Percentiles rank a stretch among this genome's conserved stretches.
Evolutionary conservation across 2,329 filamentous ascomycete genomes (phyloP).

Genomic region (Leptodontidium sp.): DNA sequence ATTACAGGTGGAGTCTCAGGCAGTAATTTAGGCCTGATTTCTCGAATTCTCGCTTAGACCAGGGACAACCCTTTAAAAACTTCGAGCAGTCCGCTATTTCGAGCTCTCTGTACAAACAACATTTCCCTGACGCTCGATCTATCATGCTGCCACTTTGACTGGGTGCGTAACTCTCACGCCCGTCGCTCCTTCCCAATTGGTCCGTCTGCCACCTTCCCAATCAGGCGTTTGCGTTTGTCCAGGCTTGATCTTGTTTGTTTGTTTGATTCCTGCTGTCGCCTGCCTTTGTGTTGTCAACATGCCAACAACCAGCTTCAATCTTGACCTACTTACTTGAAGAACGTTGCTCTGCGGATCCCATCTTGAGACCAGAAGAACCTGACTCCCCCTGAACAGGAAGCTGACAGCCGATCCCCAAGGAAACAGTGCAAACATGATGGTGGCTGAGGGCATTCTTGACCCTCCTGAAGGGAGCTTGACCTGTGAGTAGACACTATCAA

Average conservation of each 20-base stretch:
- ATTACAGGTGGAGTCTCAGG: neutral
- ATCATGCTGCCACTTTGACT: neutral
- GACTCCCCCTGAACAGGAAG: too few relatives aligned
- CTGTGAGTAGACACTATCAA: neutral
- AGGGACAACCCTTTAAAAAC: neutral
- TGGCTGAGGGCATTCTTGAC: neutral
- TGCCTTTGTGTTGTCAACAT: neutral
- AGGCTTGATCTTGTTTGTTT: neutral
- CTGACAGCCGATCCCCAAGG: neutral
- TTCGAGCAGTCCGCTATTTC: neutral
- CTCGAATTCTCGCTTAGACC: neutral
- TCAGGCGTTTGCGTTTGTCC: neutral
- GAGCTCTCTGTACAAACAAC: neutral
- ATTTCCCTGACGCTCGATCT: neutral
- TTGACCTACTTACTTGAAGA: neutral
- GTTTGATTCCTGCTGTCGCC: neutral
- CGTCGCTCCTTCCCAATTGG: neutral
- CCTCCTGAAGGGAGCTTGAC: neutral
- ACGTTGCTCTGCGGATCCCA: neutral
- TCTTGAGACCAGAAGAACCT: neutral
- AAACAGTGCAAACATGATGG: neutral
- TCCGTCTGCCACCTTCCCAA: neutral
- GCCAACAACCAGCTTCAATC: neutral
- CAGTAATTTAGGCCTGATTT: neutral
- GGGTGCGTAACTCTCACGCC: neutral